Evolutionary conservation across 164 flowering plant species (phyloP), one percentile per base, ranked within the genome.

Genomic region (Nelumbo lutea): DNA sequence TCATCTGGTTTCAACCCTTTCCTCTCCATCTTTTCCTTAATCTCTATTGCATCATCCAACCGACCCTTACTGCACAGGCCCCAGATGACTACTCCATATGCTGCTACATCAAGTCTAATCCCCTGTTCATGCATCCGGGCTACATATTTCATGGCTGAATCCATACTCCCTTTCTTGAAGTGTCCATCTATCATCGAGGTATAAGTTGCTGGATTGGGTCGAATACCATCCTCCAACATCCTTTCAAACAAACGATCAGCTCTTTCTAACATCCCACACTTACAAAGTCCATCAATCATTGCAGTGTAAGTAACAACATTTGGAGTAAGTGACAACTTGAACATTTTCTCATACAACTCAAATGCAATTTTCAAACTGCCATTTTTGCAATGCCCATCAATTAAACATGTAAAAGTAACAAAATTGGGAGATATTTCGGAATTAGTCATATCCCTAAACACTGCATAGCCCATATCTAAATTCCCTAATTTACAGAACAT

Each of bases 181-280:
- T 72, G 70, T 53, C 83, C 82, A 72, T 78, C 77, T 6, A 80
- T 80, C 72, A 83, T 62, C 1, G 79, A 74, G 66, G 80, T 80
- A 65, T 76, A 80, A 68, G 78, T 73, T 6, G 62, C 63, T 11
- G 68, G 48, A 71, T 80, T 80, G 27, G 80, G 79, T 64, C 53
- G 44, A 60, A 77, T 62, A n/a, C 80, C 74, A 63, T 70, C 65
- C 61, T 70, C 68, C 74, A 78, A 61, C 80, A 75, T 78, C 9
- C 62, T 69, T 1, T 9, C 45, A 66, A 78, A 77, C 68, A 80
- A 65, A 44, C 41, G 6, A 47, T 64, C 77, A 9, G 83, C 82
- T 62, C 66, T 73, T 39, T 73, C 75, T 43, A 77, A 1, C 78
- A 61, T 72, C 43, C 82, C 81, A n/a, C 53, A 27, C 59, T 77